phyloP scores from a whole-genome alignment of 371 early-diverging fungal genomes.

The Fennellomyces sp. region DNA sequence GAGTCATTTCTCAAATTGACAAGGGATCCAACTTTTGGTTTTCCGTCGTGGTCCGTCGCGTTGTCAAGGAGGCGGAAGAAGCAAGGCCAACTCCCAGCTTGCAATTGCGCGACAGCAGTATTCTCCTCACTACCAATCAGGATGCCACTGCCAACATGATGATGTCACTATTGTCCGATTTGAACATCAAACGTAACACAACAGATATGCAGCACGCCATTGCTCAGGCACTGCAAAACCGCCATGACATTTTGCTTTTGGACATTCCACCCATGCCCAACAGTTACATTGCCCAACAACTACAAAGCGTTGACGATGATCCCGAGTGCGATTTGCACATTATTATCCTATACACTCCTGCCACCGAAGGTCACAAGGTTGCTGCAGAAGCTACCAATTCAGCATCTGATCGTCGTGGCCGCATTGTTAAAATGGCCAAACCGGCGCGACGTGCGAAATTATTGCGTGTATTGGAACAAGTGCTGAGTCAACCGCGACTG shows the following conservation, averaged over 20 bases:
- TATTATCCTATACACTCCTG: conserved; percentile 43
- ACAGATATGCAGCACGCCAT: conserved; percentile 43
- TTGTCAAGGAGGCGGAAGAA: conserved; percentile 19
- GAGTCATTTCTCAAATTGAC: conserved; percentile 52
- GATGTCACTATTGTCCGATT: conserved; percentile 30
- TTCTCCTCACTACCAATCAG: conserved; percentile 40
- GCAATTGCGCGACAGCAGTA: conserved; percentile 25
- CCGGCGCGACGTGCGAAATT: conserved; percentile 58
- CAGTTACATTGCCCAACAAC: conserved; percentile 37
- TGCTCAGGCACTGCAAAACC: conserved; percentile 41
- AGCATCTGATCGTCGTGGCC: conserved; percentile 42
- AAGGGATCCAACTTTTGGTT: conserved; percentile 67
- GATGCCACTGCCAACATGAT: conserved; percentile 46
- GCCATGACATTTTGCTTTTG: conserved; percentile 36
- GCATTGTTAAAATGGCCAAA: conserved; percentile 58
- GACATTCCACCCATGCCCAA: conserved; percentile 49
- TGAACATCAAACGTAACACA: conserved; percentile 26
- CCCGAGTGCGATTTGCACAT: conserved; percentile 50
- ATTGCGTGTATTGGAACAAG: conserved; percentile 39
- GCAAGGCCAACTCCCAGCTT: conserved; percentile 14
- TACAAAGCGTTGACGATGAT: conserved; percentile 49
- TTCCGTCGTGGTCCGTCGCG: conserved; percentile 38
- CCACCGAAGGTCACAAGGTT: conserved; percentile 47
- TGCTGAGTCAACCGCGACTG: conserved; percentile 22
- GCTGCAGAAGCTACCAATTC: conserved; percentile 47